Conservation (phyloP, 2,329 filamentous ascomycete species). For the Aureobasidium musti region DNA sequence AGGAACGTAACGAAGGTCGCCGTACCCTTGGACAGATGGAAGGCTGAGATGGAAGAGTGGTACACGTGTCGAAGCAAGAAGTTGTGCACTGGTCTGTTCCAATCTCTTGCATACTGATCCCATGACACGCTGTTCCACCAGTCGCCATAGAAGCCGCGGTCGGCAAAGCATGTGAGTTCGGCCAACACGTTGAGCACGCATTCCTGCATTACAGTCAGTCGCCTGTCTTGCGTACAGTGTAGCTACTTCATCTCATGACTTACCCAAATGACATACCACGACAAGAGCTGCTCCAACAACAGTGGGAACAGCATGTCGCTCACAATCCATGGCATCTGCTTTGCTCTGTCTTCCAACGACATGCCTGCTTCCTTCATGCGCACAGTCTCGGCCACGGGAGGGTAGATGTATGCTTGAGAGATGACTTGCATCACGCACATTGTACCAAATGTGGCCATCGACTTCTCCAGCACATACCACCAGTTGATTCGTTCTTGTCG, state of each 20-base stretch:
- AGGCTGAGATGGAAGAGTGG: slow-evolving; percentile 71
- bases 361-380: slow-evolving; percentile 67
- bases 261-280: slow-evolving; percentile 83
- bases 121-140: slow-evolving; percentile 61
- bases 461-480: slow-evolving; percentile 73
- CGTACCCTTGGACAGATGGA: slow-evolving; percentile 68
- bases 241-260: slow-evolving; percentile 48
- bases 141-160: slow-evolving; percentile 65
- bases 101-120: slow-evolving; percentile 78
- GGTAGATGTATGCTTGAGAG: slow-evolving; percentile 75
- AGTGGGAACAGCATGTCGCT: slow-evolving; percentile 75
- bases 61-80: slow-evolving; percentile 79
- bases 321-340: slow-evolving; percentile 72
- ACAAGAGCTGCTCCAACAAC: slow-evolving; percentile 73
- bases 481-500: slow-evolving; percentile 69
- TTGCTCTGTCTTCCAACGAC: slow-evolving; percentile 61
- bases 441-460: slow-evolving; percentile 68
- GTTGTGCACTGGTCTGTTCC: slow-evolving; percentile 79
- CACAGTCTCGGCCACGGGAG: slow-evolving; percentile 67
- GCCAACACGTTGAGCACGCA: slow-evolving; percentile 69
- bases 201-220: slow-evolving; percentile 37
- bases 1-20: slow-evolving; percentile 77
- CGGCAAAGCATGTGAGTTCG: slow-evolving; percentile 74
- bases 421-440: slow-evolving; percentile 79
- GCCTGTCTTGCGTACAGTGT: slow-evolving; percentile 18